A percentile compares a stretch with the other conserved stretches of the same genome.
phyloP scores from a whole-genome alignment of 257 asterid genomes.

The Nicotiana otophora region DNA sequence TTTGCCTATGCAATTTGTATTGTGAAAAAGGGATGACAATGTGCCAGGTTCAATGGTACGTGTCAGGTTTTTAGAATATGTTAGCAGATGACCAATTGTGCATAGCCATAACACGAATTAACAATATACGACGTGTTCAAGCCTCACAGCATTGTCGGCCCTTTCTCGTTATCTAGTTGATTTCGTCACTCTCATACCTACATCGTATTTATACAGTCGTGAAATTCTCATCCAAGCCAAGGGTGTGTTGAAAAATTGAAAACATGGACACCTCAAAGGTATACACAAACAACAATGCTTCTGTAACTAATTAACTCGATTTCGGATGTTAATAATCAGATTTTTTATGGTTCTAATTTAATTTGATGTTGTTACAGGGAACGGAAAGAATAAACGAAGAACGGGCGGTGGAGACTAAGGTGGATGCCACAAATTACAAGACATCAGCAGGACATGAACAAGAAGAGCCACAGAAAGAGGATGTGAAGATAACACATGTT shows the following conservation, averaged over 20 bases:
- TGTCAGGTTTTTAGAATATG: background rate
- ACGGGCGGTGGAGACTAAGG: slow-evolving; percentile 30
- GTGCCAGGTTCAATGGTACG: background rate
- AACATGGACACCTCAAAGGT: slow-evolving; percentile 23
- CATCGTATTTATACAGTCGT: background rate
- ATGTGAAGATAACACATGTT: slow-evolving; percentile 36
- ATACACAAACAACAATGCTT: background rate
- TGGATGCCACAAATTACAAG: slow-evolving; percentile 36
- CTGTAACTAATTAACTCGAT: too few species aligned
- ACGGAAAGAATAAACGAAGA: slow-evolving; percentile 23
- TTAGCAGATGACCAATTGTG: background rate
- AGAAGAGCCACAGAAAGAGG: slow-evolving; percentile 23
- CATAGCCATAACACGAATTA: background rate
- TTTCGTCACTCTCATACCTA: background rate
- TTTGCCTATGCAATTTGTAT: background rate
- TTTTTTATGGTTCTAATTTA: background rate
- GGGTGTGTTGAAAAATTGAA: background rate
- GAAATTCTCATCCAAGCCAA: background rate
- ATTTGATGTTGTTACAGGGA: slow-evolving; percentile 18
- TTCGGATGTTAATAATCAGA: background rate
- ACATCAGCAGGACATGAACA: slow-evolving; percentile 28
- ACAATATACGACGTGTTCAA: background rate
- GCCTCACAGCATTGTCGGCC: background rate
- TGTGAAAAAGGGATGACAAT: background rate
- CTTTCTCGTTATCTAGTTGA: background rate